phyloP scores from a whole-genome alignment of 2,329 filamentous ascomycete species.

The Diplodia seriata region DNA sequence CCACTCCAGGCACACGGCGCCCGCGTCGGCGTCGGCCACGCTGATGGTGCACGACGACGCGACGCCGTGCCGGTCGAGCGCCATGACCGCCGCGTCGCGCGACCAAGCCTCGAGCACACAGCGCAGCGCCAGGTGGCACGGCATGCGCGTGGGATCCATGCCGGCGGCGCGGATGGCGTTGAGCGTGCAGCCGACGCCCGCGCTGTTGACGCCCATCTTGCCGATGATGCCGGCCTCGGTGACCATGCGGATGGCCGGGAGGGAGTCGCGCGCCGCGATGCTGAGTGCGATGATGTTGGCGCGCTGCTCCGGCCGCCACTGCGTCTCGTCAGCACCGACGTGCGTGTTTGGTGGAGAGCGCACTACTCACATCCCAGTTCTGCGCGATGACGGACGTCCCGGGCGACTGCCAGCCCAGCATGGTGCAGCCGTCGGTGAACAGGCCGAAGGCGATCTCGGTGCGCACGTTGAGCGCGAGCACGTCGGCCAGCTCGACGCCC shows the following conservation, averaged over 20 bases:
- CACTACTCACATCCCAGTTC: conserved; percentile 63
- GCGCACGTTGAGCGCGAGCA: conserved; percentile 65
- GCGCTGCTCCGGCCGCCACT: conserved; percentile 61
- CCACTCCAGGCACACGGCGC: conserved; percentile 59
- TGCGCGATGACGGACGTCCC: conserved; percentile 56
- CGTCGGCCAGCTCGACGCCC: conserved; percentile 54
- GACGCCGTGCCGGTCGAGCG: conserved; percentile 56
- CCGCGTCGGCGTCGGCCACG: conserved; percentile 55
- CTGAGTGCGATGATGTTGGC: conserved; percentile 58
- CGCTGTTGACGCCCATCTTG: conserved; percentile 69
- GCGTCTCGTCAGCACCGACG: not conserved
- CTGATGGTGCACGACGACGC: conserved; percentile 63
- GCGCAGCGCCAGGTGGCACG: conserved; percentile 68
- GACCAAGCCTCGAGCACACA: conserved; percentile 61
- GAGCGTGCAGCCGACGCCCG: conserved; percentile 65
- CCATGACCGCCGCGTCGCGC: conserved; percentile 55
- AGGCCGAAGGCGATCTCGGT: conserved; percentile 65
- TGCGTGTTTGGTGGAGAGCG: too few species aligned
- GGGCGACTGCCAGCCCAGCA: conserved; percentile 54
- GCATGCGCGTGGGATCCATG: conserved; percentile 59
- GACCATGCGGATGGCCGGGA: conserved; percentile 61
- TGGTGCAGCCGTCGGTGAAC: conserved; percentile 65
- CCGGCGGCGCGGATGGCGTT: conserved; percentile 68
- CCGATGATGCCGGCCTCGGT: conserved; percentile 69
- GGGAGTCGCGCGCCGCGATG: conserved; percentile 50